Percentiles rank a stretch among this genome's conserved stretches.
These are phyloP conservation scores for Sarcodon aspratus DNA, from an alignment of 768 basidiomycete genomes.

Conservation along the genomic window DNA sequence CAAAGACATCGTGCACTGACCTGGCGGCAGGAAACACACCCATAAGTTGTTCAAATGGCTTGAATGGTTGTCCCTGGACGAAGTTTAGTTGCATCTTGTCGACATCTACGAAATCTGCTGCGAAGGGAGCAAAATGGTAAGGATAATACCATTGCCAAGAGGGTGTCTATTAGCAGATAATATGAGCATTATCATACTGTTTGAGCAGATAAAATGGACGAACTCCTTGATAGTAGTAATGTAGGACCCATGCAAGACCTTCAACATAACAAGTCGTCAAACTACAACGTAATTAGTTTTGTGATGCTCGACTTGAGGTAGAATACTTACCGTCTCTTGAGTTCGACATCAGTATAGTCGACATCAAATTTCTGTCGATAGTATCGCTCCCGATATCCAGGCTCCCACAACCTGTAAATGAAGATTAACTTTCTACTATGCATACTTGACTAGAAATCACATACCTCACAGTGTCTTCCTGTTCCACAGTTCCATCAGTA, in stretches of 20 bases:
- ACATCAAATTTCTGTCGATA: constrained; percentile 89
- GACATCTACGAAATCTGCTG: constrained; percentile 81
- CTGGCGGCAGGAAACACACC: constrained; percentile 94
- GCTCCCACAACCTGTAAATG: constrained; percentile 74
- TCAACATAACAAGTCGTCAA: constrained; percentile 81
- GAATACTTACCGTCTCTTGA: constrained; percentile 55
- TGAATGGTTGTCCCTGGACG: constrained; percentile 77
- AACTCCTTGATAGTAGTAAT: constrained; percentile 98
- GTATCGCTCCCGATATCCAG: constrained; percentile 92
- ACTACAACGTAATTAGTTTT: constrained; percentile 26
- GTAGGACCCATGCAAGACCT: constrained; percentile 90
- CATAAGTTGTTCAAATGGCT: constrained; percentile 96
- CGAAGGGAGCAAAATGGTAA: constrained; percentile 97
- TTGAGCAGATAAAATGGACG: constrained; percentile 13
- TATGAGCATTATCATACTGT: constrained; percentile 1
- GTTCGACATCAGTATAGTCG: constrained; percentile 54
- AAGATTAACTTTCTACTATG: background rate
- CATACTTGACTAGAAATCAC: constrained; percentile 15
- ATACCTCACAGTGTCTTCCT: constrained; percentile 87
- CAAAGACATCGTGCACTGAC: constrained; percentile 26
- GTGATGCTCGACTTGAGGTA: background rate
- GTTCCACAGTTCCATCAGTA: constrained; percentile 87
- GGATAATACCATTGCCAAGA: constrained; percentile 99
- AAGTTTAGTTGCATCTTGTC: constrained; percentile 74
- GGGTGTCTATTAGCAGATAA: constrained; percentile 41